Evolutionary conservation across 305 asterid genomes (phyloP).

Genomic region (Solanum aculeatissimum): DNA sequence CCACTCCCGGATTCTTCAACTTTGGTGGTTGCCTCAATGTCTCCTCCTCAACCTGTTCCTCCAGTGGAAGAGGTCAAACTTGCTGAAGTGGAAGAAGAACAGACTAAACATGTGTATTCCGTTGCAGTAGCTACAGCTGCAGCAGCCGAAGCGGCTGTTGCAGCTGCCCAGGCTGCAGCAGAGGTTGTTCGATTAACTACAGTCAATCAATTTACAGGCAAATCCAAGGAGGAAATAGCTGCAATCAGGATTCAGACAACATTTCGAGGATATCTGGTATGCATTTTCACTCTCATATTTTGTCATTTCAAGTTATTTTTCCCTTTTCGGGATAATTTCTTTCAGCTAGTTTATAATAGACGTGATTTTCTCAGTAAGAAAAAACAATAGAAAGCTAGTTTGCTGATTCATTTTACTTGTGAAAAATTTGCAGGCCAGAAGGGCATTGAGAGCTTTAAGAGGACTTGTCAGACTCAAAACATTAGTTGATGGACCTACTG

Average conservation of each 20-base stretch:
- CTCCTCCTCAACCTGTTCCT: conserved; percentile 40
- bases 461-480: conserved; percentile 90
- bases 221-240: conserved; percentile 73
- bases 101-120: conserved; percentile 50
- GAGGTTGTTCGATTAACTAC: conserved; percentile 48
- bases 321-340: neutral
- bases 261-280: conserved; percentile 86
- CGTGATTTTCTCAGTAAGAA: neutral
- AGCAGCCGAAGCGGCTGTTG: conserved; percentile 68
- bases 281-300: neutral
- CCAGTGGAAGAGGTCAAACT: conserved; percentile 47
- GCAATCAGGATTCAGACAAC: conserved; percentile 84
- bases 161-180: conserved; percentile 62
- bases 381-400: neutral
- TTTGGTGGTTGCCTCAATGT: conserved; percentile 26
- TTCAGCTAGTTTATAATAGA: neutral
- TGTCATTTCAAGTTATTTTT: neutral
- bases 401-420: neutral
- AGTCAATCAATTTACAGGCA: conserved; percentile 42
- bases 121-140: conserved; percentile 73
- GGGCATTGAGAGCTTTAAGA: conserved; percentile 84
- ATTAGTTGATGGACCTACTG: conserved; percentile 77
- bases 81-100: conserved; percentile 50
- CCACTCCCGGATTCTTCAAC: conserved; percentile 26
- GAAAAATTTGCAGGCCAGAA: conserved; percentile 61